These are phyloP conservation scores for Eucalyptus viminalis DNA, from an alignment of 345 rosid species.

Conservation along the genomic window DNA sequence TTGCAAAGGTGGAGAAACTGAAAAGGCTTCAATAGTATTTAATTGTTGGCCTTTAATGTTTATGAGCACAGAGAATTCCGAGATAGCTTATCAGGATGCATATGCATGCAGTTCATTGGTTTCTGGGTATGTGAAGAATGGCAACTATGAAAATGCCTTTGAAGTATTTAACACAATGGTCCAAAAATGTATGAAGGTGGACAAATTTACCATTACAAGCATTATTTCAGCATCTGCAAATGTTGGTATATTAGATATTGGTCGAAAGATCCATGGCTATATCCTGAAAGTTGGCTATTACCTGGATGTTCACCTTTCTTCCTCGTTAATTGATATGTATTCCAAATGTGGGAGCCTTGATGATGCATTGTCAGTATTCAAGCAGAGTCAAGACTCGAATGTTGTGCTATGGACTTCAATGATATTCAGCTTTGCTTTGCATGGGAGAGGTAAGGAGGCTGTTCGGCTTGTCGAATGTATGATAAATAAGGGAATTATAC, in stretches of 20 bases:
- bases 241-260: slow-evolving; percentile 16
- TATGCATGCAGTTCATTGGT: slow-evolving; percentile 28
- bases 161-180: slow-evolving; percentile 20
- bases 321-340: slow-evolving; percentile 42
- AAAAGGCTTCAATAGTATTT: slow-evolving; percentile 11
- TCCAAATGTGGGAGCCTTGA: slow-evolving; percentile 35
- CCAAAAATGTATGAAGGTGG: slow-evolving; percentile 4
- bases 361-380: slow-evolving; percentile 23
- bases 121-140: slow-evolving; percentile 36
- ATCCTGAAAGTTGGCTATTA: slow-evolving; percentile 29
- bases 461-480: slow-evolving; percentile 13
- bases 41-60: background rate
- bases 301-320: slow-evolving; percentile 25
- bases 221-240: slow-evolving; percentile 33
- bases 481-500: slow-evolving; percentile 16
- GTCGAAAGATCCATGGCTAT: slow-evolving; percentile 31
- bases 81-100: background rate
- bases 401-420: slow-evolving; percentile 40
- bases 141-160: slow-evolving; percentile 20
- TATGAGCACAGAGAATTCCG: background rate
- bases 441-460: slow-evolving; percentile 34
- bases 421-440: slow-evolving; percentile 32
- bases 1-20: slow-evolving; percentile 30
- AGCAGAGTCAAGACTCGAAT: slow-evolving; percentile 3
- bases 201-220: slow-evolving; percentile 35